Base-by-base conservation (phyloP, 345 rosid species). In the Nephelium lappaceum region DNA sequence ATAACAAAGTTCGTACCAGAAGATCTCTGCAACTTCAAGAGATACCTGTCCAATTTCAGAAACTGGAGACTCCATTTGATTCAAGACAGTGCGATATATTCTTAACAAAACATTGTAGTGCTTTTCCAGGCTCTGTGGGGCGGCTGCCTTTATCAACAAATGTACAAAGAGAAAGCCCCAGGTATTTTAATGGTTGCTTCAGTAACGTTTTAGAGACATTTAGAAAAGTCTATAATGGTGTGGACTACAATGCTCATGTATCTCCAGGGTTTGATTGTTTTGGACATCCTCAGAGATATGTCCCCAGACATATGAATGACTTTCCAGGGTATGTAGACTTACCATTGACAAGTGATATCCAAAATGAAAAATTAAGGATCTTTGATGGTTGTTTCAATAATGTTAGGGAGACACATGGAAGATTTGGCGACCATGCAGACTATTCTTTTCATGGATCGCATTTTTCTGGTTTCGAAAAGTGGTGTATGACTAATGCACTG, bases 31-130 rank as follows among this genome's bases (percentile, higher is more conserved):
- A 12, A 27, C 18, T 10, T 61, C 69, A 65, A 36, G 65, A 67
- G 72, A 64, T 55, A 16, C 61, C 72, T 14, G 25, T 75, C n/a
- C 69, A n/a, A 42, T 19, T 42, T 58, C 79, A 25, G 68, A 45
- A 53, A 21, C 42, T 10, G 24, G 42, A 25, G 55, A 24, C 47
- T 49, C 62, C 62, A 67, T 53, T 62, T 64, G 72, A 58, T 58
- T 58, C 63, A 58, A 57, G 62, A 18, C 24, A 5, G 19, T 11
- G 11, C 31, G 49, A 11, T 45, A 6, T 45, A 6, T 6, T 45
- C 49, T 45, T 11, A 45, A 45, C 49, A 6, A 6, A 23, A 19
- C 19, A 14, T 38, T 41, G 39, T 6, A 61, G 38, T 69, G 70
- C 51, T 11, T 9, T 31, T 8, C 55, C 57, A 36, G 23, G 15